Conservation (phyloP, 169 alveolate species). For the Plasmodium vinckei region DNA sequence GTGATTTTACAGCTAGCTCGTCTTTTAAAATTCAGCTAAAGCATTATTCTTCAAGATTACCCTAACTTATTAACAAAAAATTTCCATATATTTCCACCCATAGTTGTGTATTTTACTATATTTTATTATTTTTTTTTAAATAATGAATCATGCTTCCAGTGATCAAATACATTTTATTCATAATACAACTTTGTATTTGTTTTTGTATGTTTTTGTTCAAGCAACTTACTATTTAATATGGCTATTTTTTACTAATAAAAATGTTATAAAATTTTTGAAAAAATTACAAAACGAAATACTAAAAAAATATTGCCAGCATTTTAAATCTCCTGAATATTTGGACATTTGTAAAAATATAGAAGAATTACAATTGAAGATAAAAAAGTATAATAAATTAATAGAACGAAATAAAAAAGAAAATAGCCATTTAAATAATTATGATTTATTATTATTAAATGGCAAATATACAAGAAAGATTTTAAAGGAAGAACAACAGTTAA, state of each 20-base stretch:
- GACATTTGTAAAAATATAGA: constrained; percentile 30
- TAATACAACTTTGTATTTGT: constrained; percentile 47
- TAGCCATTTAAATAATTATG: constrained; percentile 52
- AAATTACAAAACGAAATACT: constrained; percentile 8
- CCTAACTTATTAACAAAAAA: too few relatives aligned
- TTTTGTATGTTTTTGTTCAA: constrained; percentile 17
- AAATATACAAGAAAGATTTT: constrained; percentile 63
- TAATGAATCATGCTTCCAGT: constrained; percentile 14
- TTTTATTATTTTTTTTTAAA: background rate
- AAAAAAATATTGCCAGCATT: constrained; percentile 13
- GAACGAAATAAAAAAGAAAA: constrained; percentile 44
- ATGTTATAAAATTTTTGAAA: background rate
- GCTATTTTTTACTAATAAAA: constrained; percentile 6
- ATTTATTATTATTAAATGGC: constrained; percentile 64
- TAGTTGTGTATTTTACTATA: background rate
- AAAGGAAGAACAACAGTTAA: constrained; percentile 46
- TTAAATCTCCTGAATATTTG: constrained; percentile 9
- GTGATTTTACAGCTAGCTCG: too few relatives aligned
- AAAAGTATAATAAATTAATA: constrained; percentile 48
- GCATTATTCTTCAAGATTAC: too few relatives aligned
- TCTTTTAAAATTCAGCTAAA: too few relatives aligned
- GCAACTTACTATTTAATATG: constrained; percentile 1
- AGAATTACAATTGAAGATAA: constrained; percentile 26
- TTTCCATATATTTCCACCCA: too few relatives aligned
- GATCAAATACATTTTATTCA: constrained; percentile 38